A percentile compares a stretch with the other conserved stretches of the same genome.
These are phyloP conservation scores for Quercus glauca DNA, from an alignment of 306 rosid species.

Conservation along the genomic window DNA sequence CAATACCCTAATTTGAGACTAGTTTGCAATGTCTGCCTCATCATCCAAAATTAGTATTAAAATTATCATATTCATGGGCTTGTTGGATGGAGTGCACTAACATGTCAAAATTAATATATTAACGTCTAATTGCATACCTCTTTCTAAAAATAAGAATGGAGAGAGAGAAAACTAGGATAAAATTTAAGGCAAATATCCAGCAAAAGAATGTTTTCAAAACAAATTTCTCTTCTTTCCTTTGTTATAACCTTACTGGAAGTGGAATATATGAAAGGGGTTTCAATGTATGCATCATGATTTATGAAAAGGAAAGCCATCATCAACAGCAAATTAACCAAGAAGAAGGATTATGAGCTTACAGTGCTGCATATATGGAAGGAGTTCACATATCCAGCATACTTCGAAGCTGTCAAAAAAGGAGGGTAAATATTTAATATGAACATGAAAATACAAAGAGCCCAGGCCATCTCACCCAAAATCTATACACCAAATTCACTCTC, in stretches of 20 bases:
- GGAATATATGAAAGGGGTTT: not conserved
- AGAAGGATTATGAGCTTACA: conserved; percentile 44
- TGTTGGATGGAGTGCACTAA: too few relatives aligned
- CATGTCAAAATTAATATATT: not conserved
- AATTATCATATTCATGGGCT: too few relatives aligned
- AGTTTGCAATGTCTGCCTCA: too few relatives aligned
- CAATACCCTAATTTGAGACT: too few relatives aligned
- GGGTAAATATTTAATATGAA: not conserved
- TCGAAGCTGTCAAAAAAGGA: conserved; percentile 72
- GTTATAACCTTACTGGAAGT: not conserved
- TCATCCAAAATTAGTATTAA: too few relatives aligned
- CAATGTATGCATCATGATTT: not conserved
- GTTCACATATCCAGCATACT: conserved; percentile 88
- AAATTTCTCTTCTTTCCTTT: too few relatives aligned
- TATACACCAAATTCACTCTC: not conserved
- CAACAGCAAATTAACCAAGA: conserved; percentile 1
- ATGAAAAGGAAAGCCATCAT: not conserved
- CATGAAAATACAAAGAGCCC: not conserved
- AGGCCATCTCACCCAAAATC: not conserved
- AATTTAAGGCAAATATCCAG: not conserved
- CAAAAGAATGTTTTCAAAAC: not conserved
- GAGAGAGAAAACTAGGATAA: not conserved
- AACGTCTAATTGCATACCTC: not conserved
- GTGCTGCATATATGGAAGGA: conserved; percentile 93
- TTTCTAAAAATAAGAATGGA: not conserved